Base-by-base conservation (phyloP, 257 asterid species). In the Gynochthodes officinalis region DNA sequence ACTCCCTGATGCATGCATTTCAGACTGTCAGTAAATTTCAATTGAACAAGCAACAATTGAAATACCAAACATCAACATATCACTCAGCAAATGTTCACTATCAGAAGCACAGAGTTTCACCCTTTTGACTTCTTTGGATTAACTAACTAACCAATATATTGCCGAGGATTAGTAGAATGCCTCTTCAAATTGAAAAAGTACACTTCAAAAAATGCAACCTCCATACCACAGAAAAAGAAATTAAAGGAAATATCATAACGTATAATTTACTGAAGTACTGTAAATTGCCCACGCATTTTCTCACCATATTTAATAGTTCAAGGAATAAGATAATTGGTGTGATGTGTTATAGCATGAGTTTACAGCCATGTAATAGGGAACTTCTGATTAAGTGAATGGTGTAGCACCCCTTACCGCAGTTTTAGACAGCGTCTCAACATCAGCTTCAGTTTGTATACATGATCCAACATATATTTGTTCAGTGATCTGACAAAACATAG, bases 381-480 rank as follows among this genome's bases (percentile, higher is more conserved):
- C 27, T 72, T 32, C 28, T 60, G 48, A 21, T 44, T 14, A 72
- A 44, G 54, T 58, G 46, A 59, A n/a, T 60, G 75, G 55, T 33
- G 49, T 44, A 64, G 70, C 40, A 81, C 61, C 74, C 75, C 91
- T 86, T 76, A 95, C 99, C 75, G 77, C 90, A 73, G 80, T 72
- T 67, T 82, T 78, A 62, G 95, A 78, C 84, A 95, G 80, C 53
- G 84, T 84, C 80, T 82, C 84, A 67, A 90, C 90, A 80, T 92
- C 96, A 77, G 88, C 82, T 77, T 85, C 96, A 71, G 88, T 84
- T 85, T 90, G 97, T 68, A 95, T 89, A 69, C 99, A 95, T 35
- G 99, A 95, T 37, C 99, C 99, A 43, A 92, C 96, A 66, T 86
- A 90, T 70, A 92, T 90, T 83, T 95, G 99, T 82, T 95, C 99